Evolutionary conservation across 345 rosid genomes (phyloP).

Genomic region (Pistacia integerrima): DNA sequence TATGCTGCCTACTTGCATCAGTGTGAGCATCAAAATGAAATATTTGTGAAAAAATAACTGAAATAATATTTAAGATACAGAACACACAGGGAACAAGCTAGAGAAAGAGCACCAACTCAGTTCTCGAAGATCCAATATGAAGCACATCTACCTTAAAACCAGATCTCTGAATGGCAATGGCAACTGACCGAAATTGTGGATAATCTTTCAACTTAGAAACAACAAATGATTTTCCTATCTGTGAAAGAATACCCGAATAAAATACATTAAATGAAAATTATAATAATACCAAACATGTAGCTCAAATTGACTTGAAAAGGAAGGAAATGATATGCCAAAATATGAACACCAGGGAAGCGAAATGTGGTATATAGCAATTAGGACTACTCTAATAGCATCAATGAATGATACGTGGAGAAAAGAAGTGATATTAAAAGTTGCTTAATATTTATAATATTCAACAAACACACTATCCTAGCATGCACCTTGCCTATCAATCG

Average conservation of each 20-base stretch:
- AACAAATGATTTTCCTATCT: slow-evolving; percentile 87
- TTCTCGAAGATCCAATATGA: slow-evolving; percentile 2
- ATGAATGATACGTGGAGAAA: not conserved
- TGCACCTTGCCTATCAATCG: not conserved
- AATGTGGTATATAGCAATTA: not conserved
- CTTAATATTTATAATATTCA: not conserved
- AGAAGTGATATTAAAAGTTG: not conserved
- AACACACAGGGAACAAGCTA: not conserved
- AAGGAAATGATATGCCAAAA: not conserved
- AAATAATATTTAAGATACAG: not conserved
- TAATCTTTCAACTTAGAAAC: slow-evolving; percentile 89
- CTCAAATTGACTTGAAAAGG: not conserved
- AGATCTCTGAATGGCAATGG: slow-evolving; percentile 78
- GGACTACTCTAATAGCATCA: not conserved
- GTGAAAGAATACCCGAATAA: slow-evolving; percentile 28
- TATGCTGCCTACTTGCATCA: slow-evolving; percentile 3
- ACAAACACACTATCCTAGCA: not conserved
- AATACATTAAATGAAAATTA: not conserved
- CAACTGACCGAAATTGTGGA: slow-evolving; percentile 89
- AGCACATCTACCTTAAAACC: slow-evolving; percentile 83
- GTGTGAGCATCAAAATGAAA: not conserved
- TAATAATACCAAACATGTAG: not conserved
- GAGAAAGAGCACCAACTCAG: not conserved
- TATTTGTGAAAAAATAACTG: not conserved
- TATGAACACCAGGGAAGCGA: not conserved